Base-by-base conservation (phyloP, 495 filamentous ascomycete genomes). In the Staphylotrichum longicolle region DNA sequence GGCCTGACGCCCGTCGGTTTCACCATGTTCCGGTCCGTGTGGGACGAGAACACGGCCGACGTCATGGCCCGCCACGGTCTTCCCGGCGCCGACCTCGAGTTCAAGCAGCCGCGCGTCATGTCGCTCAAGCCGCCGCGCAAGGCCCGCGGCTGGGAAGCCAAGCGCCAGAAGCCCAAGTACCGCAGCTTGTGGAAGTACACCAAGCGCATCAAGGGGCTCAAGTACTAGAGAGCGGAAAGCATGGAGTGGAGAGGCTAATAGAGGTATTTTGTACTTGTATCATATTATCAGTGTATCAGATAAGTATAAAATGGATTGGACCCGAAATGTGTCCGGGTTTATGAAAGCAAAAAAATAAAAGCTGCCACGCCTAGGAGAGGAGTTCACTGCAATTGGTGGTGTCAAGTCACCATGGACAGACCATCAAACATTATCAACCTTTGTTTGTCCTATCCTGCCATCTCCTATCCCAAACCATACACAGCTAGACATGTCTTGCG, bases 51-150 rank as follows among this genome's bases (percentile, higher is more conserved):
- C 57, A 99, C 88, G 41, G 85, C 82, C 61, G 86, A 80, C 42
- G 90, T 99, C 58, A 97, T 99, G 93, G 77, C 84, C 72, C 77
- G 87, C 70, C 85, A 90, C 61, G 86, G 85, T 55, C 78, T 93
- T 56, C 80, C 83, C 42, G 89, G 89, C 20, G 86, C 86, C 58
- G 88, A 96, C 68, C 70, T 96, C 58, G 90, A 96, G 78, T 92
- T 94, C 72, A 88, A 85, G 77, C 82, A 85, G 71, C 87, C 88
- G 78, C 88, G 73, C 55, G 69, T 83, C 58, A 65, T 69, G 57
- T 75, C 80, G 51, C 68, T 83, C 60, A 85, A 85, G 77, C 72
- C 70, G 30, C 78, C 79, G 15, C 72, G 76, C 74, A 79, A 77
- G 70, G 72, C 74, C 3, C 74, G 74, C 58, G 82, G 82, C 50